These are phyloP conservation scores for Amoeboaphelidium occidentale DNA, from an alignment of 371 early-diverging fungal genomes.

Conservation along the genomic window DNA sequence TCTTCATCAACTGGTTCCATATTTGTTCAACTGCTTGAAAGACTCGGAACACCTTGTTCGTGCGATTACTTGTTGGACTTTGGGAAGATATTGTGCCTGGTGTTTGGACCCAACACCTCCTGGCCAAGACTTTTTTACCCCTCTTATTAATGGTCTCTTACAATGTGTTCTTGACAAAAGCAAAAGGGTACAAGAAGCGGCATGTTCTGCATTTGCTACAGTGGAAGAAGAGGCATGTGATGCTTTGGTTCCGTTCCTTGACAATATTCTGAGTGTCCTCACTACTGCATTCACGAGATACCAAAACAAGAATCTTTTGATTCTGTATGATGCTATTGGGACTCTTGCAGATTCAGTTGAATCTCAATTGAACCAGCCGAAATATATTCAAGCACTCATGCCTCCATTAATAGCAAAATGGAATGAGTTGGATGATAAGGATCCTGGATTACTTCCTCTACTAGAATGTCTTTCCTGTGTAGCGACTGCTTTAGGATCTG, in stretches of 20 bases:
- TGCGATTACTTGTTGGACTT: conserved; percentile 92
- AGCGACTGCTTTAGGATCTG: conserved; percentile 53
- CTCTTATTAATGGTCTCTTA: conserved; percentile 21
- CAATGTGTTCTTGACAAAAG: conserved; percentile 54
- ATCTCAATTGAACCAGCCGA: conserved; percentile 40
- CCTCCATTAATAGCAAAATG: conserved; percentile 57
- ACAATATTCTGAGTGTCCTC: conserved; percentile 45
- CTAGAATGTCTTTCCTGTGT: conserved; percentile 80
- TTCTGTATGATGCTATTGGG: conserved; percentile 77
- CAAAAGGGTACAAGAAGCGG: conserved; percentile 84
- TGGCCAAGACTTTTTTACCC: conserved; percentile 2
- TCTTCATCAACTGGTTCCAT: conserved; percentile 59
- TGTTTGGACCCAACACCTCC: conserved; percentile 30
- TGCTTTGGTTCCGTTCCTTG: conserved; percentile 52
- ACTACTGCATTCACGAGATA: conserved; percentile 51
- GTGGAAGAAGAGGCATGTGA: conserved; percentile 63
- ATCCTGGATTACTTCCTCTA: conserved; percentile 64
- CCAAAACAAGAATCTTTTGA: conserved; percentile 60
- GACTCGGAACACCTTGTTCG: conserved; percentile 72
- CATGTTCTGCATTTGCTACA: conserved; percentile 75
- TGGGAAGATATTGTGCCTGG: conserved; percentile 77
- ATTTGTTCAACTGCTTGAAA: conserved; percentile 43
- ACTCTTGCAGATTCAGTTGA: conserved; percentile 79
- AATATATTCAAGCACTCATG: conserved; percentile 49
- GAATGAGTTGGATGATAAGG: conserved; percentile 43